Evolutionary conservation across 164 flowering plant species (phyloP), one percentile per base, ranked within the genome.

Genomic region (Nelumbo lutea): DNA sequence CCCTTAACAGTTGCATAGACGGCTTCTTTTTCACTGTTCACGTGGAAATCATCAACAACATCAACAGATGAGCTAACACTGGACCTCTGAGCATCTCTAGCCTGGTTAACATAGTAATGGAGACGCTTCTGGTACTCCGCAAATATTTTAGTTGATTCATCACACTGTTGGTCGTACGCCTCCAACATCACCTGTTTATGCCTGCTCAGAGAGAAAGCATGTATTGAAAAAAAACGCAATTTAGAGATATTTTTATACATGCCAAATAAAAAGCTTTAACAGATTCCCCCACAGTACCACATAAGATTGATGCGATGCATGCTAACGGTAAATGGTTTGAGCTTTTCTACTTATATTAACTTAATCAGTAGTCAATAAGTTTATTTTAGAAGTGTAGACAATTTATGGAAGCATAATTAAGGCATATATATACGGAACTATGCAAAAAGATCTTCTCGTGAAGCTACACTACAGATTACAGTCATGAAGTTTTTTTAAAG

Each of bases 131-230:
- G 99, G 75, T 93, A 93, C 78, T 96, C 97, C 4, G 88, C 82
- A 85, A 93, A 93, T 79, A 96, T 96, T 77, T 83, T 90, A n/a
- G 91, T 88, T 55, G 97, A 93, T 75, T 96, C 99, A 70, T 89
- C 97, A 80, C 96, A 88, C 72, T 96, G 99, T 65, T 88, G 90
- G 75, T 88, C 88, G 79, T 92, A 91, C 64, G 92, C 86, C 79
- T 93, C 98, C 81, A 93, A 73, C 88, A 83, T 91, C 65, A 87
- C 93, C 78, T 90, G 98, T 74, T 87, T 96, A 77, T 93, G 99
- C 87, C 99, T 96, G 87, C 76, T 80, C 11, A 6, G 74, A 0
- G 42, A 59, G 66, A 64, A 59, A 6, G 40, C 14, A 44, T 27
- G 51, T 27, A 57, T 38, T 8, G 58, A 61, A 27, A 27, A 15